These are phyloP conservation scores for Populus tremula DNA, from an alignment of 345 rosid genomes.

Conservation along the genomic window DNA sequence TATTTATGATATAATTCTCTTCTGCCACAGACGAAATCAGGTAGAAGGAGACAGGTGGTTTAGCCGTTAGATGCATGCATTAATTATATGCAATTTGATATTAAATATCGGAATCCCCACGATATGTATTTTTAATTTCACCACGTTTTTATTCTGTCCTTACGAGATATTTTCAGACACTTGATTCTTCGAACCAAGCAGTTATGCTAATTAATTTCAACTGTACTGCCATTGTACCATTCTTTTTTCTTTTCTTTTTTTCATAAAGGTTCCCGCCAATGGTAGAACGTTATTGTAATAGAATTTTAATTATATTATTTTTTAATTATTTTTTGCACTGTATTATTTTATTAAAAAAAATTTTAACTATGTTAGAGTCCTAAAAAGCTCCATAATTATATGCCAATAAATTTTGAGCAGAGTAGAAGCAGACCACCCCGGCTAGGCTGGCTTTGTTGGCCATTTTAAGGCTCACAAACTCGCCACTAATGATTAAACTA, in stretches of 20 bases:
- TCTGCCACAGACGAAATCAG: background rate
- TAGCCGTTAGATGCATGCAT: conserved; percentile 3
- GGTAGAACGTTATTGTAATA: background rate
- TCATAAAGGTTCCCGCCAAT: background rate
- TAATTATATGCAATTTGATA: too few species aligned
- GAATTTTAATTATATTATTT: too few species aligned
- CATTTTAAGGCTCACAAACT: background rate
- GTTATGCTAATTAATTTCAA: background rate
- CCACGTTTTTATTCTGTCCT: too few species aligned
- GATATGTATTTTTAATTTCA: background rate
- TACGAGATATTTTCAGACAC: too few species aligned
- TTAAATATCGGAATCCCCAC: background rate
- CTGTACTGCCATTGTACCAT: too few species aligned
- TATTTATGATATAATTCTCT: background rate
- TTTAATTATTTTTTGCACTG: too few species aligned
- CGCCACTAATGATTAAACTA: background rate
- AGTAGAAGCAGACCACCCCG: too few species aligned
- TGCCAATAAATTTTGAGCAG: too few species aligned
- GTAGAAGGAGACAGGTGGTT: background rate
- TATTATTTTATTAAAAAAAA: too few species aligned
- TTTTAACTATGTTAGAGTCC: too few species aligned
- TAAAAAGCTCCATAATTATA: too few species aligned
- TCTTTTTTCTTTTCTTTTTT: too few species aligned
- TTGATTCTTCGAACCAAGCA: conserved; percentile 11
- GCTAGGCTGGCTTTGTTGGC: conserved; percentile 1